Conservation (phyloP, 1,139 yeast species). For the Suhomyces kunorum region DNA sequence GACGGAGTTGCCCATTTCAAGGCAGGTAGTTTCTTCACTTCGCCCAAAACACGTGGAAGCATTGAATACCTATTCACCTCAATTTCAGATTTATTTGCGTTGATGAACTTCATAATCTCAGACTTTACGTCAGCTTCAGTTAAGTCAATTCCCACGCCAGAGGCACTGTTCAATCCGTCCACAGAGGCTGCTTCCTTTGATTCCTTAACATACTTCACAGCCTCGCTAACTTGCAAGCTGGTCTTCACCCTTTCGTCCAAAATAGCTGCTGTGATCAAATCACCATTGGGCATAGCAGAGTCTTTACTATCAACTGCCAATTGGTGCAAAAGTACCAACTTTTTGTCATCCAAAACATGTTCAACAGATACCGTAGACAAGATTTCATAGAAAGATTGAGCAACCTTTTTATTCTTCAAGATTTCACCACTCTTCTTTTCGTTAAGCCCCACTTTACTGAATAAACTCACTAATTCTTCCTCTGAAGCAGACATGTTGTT, state of each 20-base stretch:
- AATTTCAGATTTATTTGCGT: conserved; percentile 57
- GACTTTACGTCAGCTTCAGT: conserved; percentile 62
- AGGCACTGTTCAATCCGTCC: conserved; percentile 53
- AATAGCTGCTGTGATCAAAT: conserved; percentile 59
- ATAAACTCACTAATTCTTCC: conserved; percentile 43
- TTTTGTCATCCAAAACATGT: conserved; percentile 42
- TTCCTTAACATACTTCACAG: conserved; percentile 65
- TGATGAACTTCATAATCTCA: conserved; percentile 61
- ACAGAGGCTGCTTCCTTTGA: conserved; percentile 43
- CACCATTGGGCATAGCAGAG: conserved; percentile 43
- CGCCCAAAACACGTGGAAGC: conserved; percentile 76
- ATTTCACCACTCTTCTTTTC: conserved; percentile 75
- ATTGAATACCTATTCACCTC: conserved; percentile 71
- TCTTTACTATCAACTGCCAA: conserved; percentile 70
- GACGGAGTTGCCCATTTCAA: conserved; percentile 93
- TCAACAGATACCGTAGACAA: conserved; percentile 42
- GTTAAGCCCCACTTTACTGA: conserved; percentile 65
- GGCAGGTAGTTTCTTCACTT: conserved; percentile 67
- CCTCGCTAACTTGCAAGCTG: conserved; percentile 76
- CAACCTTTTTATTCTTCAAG: conserved; percentile 80
- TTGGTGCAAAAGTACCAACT: conserved; percentile 67
- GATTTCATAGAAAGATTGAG: conserved; percentile 64
- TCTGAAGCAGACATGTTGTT: conserved; percentile 17
- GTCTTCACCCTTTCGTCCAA: conserved; percentile 64
- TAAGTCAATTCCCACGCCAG: conserved; percentile 84